Evolutionary conservation across 345 rosid genomes (phyloP), one percentile per base, ranked within the genome.

Genomic region (Euclidium syriacum): DNA sequence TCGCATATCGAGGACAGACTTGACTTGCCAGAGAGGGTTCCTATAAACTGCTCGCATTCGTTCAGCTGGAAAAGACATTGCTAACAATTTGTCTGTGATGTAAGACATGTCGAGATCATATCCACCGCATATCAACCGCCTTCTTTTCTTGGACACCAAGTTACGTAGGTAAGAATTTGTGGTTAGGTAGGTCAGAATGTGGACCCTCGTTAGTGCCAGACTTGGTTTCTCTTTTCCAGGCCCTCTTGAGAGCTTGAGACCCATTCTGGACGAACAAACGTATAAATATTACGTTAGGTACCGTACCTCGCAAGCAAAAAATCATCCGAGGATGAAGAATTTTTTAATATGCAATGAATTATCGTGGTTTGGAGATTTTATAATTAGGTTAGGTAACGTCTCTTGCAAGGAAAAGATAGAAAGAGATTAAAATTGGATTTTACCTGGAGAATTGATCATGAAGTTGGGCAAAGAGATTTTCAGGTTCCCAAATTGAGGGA

Each of bases 31-130:
- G 11, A 92, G 79, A 51, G 98, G 98, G 66, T 92, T 92, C 17
- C 96, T 80, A 52, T 89, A 87, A 75, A 92, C 73, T 0, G 95
- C 94, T 30, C 90, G 74, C 96, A 92, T 85, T 17, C 83, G 79
- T 71, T 92, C 90, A 1, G 95, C 89, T 9, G 96, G 98, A 63
- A 92, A 89, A 0, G 95, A 89, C 96, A 92, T 92, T 6, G 95
- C 96, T 52, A 92, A 70, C 17, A 92, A 11, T 48, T 67, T 78
- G 43, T 82, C 89, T 0, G 95, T 79, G 49, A 89, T 92, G 36
- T 87, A 89, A 2, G 98, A 87, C 98, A 92, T 92, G 71, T 92
- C 98, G 10, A 92, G 94, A 72, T 89, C 96, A 64, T 86, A 92
- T 40, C 98, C 98, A 7, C 81, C 89, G 41, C 83, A 83, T 19